phyloP scores from a whole-genome alignment of 164 flowering plant genomes.

The Vitis amurensis region DNA sequence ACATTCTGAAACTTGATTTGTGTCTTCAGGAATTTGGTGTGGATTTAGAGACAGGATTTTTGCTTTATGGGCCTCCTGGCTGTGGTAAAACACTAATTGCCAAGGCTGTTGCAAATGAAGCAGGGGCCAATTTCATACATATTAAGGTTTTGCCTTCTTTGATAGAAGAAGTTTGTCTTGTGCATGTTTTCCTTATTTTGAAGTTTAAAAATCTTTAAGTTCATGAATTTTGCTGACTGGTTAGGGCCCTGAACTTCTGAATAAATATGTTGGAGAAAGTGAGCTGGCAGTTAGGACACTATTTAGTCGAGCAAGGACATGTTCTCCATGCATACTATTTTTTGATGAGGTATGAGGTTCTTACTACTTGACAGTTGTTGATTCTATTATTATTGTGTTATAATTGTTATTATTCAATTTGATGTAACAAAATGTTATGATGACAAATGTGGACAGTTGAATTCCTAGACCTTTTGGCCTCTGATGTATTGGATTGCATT shows the following conservation, averaged over 20 bases:
- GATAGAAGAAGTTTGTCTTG: neutral
- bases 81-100: constrained; percentile 98
- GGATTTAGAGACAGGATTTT: constrained; percentile 76
- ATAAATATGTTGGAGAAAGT: constrained; percentile 97
- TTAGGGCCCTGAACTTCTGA: constrained; percentile 93
- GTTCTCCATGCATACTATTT: constrained; percentile 91
- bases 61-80: constrained; percentile 98
- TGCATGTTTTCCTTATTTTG: neutral
- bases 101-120: constrained; percentile 95
- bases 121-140: constrained; percentile 95
- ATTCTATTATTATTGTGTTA: neutral
- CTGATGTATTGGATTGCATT: no score
- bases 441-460: neutral
- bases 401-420: neutral
- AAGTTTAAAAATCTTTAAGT: neutral
- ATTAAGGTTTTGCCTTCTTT: constrained; percentile 56
- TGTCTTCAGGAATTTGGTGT: constrained; percentile 63
- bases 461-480: no score
- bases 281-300: constrained; percentile 81
- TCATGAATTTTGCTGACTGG: constrained; percentile 6
- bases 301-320: constrained; percentile 86
- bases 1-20: neutral
- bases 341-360: constrained; percentile 80
- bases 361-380: constrained; percentile 1
- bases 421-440: neutral